A percentile compares a stretch with the other conserved stretches of the same genome.
Evolutionary conservation across 2,329 filamentous ascomycete genomes (phyloP).

Genomic region (Pseudogymnoascus sp.): DNA sequence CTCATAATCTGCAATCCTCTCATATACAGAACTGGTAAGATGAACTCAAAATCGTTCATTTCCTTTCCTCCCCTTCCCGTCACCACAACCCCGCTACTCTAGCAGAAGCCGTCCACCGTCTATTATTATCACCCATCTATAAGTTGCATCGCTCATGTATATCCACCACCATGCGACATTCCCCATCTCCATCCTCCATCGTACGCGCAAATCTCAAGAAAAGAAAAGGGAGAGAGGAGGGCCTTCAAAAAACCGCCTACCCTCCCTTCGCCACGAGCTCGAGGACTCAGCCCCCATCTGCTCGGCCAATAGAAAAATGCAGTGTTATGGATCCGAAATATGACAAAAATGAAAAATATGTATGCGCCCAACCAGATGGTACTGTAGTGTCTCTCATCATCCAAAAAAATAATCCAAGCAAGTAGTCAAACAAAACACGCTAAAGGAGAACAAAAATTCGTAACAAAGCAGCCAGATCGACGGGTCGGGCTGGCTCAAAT

Average conservation of each 20-base stretch:
- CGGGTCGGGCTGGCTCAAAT: not conserved
- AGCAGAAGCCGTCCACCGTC: not conserved
- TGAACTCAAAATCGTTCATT: not conserved
- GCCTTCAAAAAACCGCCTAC: not conserved
- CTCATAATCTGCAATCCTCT: not conserved
- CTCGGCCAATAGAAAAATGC: conserved; percentile 11
- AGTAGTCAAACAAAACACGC: not conserved
- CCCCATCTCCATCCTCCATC: not conserved
- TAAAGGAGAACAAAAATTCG: conserved; percentile 8
- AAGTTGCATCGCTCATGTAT: conserved; percentile 1
- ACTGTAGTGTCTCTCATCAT: conserved; percentile 7
- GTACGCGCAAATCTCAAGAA: not conserved
- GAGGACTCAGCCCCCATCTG: not conserved
- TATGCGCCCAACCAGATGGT: conserved; percentile 1
- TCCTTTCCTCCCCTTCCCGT: not conserved
- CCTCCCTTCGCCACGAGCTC: not conserved
- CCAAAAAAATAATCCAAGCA: not conserved
- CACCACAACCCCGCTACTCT: not conserved
- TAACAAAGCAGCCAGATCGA: not conserved
- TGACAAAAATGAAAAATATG: not conserved
- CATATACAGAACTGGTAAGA: not conserved
- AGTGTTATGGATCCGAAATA: not conserved
- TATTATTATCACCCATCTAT: conserved; percentile 1
- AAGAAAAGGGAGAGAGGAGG: not conserved
- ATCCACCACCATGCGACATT: not conserved